Conservation (phyloP, 441 rosid species). For the Adansonia rubrostipa region DNA sequence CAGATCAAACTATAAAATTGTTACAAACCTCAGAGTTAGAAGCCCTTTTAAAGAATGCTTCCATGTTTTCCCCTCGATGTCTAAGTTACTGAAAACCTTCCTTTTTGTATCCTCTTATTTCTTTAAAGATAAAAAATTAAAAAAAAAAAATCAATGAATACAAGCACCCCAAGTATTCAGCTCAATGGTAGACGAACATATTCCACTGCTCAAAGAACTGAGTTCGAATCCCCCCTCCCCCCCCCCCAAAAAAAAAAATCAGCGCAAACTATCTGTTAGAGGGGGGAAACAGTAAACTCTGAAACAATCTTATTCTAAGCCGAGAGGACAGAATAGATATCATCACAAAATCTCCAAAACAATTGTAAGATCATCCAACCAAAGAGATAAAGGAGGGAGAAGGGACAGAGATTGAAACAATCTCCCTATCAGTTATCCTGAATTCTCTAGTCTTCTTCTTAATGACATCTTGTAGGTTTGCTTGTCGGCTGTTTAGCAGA, state of each 20-base stretch:
- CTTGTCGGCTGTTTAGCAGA: neutral
- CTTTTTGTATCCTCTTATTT: neutral
- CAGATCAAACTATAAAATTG: neutral
- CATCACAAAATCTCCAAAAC: neutral
- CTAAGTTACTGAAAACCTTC: neutral
- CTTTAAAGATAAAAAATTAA: neutral
- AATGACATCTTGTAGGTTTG: conserved; percentile 7
- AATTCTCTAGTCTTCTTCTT: neutral
- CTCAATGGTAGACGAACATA: neutral
- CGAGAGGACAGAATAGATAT: neutral
- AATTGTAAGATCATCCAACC: neutral
- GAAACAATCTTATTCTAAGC: neutral
- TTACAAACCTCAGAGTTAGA: neutral
- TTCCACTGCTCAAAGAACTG: neutral
- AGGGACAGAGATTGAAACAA: neutral
- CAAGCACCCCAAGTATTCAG: neutral
- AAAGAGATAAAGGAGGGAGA: neutral
- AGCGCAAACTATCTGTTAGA: neutral
- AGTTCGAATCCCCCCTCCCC: neutral
- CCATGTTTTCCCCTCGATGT: neutral
- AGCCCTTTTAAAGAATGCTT: neutral
- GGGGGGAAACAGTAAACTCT: neutral
- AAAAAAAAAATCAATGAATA: neutral
- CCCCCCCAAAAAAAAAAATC: neutral
- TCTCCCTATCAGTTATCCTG: neutral